A percentile compares a stretch with the other conserved stretches of the same genome.
Conservation (phyloP, 2,329 filamentous ascomycete species). For the Stachybotrys echinatus region DNA sequence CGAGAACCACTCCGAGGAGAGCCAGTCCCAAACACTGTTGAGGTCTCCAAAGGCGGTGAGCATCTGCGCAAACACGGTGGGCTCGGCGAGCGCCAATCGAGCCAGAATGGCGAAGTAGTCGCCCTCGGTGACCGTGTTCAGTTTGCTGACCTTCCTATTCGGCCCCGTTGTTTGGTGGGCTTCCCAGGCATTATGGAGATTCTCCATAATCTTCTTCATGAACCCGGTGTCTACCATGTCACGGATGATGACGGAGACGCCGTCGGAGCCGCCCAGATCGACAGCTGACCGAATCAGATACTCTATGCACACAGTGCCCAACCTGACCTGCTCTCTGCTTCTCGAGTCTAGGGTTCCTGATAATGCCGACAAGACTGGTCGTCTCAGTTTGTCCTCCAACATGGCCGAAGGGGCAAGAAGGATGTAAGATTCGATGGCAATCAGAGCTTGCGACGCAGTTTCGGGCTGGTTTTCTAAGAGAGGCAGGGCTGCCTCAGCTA, state of each 20-base stretch:
- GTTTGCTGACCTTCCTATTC: constrained; percentile 60
- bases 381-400: constrained; percentile 50
- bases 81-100: constrained; percentile 69
- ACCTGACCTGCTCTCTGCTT: constrained; percentile 52
- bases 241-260: constrained; percentile 57
- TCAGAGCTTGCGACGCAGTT: constrained; percentile 55
- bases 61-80: constrained; percentile 59
- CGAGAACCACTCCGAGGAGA: constrained; percentile 60
- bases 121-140: constrained; percentile 72
- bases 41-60: constrained; percentile 41
- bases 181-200: constrained; percentile 63
- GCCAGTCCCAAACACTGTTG: constrained; percentile 53
- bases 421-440: constrained; percentile 66
- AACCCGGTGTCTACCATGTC: constrained; percentile 62
- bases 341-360: constrained; percentile 44
- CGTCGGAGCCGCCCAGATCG: constrained; percentile 54
- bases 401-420: constrained; percentile 64
- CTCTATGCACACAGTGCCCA: constrained; percentile 58
- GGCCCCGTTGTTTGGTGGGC: constrained; percentile 80
- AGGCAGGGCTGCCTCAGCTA: constrained; percentile 59
- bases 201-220: constrained; percentile 57
- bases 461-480: constrained; percentile 63
- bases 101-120: constrained; percentile 83
- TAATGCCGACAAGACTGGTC: constrained; percentile 42
- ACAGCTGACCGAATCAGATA: constrained; percentile 59